These are phyloP conservation scores for Fusarium solani-melongenae DNA, from an alignment of 2,329 filamentous ascomycete genomes.

Conservation along the genomic window DNA sequence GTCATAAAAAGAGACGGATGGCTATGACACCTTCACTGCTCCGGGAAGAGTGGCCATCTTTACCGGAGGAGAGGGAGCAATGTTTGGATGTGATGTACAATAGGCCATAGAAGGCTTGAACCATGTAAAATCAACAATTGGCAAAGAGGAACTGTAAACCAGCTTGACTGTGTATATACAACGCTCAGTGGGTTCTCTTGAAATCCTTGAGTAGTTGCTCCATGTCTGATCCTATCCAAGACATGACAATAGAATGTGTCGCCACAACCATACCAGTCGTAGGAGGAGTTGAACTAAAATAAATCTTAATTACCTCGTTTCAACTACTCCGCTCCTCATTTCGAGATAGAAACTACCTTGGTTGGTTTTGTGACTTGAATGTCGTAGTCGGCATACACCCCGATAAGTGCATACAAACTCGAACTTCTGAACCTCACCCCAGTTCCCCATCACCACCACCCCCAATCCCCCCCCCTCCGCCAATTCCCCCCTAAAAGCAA, in stretches of 20 bases:
- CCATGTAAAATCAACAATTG: slow-evolving; percentile 35
- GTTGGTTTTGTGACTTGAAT: neutral
- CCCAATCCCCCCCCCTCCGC: neutral
- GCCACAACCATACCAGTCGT: neutral
- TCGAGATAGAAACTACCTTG: neutral
- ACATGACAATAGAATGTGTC: too few relatives aligned
- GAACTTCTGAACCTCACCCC: slow-evolving; percentile 6
- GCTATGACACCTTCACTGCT: neutral
- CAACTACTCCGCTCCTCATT: too few relatives aligned
- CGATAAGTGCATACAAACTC: slow-evolving; percentile 41
- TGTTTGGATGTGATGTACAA: slow-evolving; percentile 42
- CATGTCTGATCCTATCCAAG: neutral
- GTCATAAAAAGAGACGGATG: slow-evolving; percentile 10
- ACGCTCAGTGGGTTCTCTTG: neutral
- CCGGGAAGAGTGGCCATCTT: slow-evolving; percentile 23
- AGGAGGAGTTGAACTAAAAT: neutral
- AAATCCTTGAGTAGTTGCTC: neutral
- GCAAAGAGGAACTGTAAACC: slow-evolving; percentile 14
- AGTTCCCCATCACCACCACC: neutral
- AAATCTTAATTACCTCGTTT: neutral
- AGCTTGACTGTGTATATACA: neutral
- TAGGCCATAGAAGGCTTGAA: slow-evolving; percentile 35
- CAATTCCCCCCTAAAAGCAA: neutral
- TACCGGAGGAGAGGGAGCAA: neutral
- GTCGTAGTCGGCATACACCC: slow-evolving; percentile 3